Evolutionary conservation across 306 rosid genomes (phyloP), one percentile per base, ranked within the genome.

Genomic region (Herpetospermum pedunculosum): DNA sequence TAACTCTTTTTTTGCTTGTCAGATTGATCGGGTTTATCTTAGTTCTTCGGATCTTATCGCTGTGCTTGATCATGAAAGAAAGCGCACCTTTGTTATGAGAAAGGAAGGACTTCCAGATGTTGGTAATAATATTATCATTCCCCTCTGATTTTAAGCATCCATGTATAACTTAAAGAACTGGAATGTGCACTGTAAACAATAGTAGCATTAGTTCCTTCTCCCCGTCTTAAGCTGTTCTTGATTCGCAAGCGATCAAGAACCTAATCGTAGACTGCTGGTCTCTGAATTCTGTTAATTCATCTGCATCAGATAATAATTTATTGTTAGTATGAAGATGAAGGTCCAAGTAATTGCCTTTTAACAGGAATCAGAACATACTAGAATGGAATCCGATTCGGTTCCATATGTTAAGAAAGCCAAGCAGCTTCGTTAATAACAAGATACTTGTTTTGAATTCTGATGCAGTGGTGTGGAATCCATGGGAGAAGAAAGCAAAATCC

Each of bases 391-490:
- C 12, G 28, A 9, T 34, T 8, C 5, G 15, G 44, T 8, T 34
- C 46, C 26, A 10, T 63, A n/a, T n/a, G 29, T 63, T 63, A n/a
- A 65, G 16, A 38, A 38, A 34, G 52, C 37, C 13, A 47, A 59
- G 32, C 12, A 59, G 19, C 18, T 25, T 35, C 30, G 1, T 26
- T 59, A 6, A 19, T 63, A 65, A 40, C 28, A 4, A 35, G 14
- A 65, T 67, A 41, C 21, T 14, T 67, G 34, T 67, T 30, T 41
- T 67, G 52, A 67, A 41, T 78, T 75, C 46, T 52, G 77, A 35
- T 62, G 26, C 75, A 94, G 97, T 84, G 85, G 96, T 94, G 23
- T 91, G 98, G 98, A 91, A 94, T 84, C 98, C 98, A 0, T 94
- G 97, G 98, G 95, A 86, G 64, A 93, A 78, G 83, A 89, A 85